phyloP scores from a whole-genome alignment of 768 basidiomycete species.

The Auricularia sp. region DNA sequence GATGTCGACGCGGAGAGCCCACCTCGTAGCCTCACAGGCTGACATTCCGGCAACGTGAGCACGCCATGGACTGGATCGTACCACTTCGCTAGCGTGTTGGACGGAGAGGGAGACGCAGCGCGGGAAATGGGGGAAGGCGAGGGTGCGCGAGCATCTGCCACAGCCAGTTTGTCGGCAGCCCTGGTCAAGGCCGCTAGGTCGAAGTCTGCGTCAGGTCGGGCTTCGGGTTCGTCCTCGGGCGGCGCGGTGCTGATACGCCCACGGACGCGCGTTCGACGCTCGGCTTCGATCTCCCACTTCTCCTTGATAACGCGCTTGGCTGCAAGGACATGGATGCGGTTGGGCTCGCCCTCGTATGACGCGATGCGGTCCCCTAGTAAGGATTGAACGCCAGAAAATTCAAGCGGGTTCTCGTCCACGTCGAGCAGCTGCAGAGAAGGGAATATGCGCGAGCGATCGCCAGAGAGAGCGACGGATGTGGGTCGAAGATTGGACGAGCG shows the following conservation, averaged over 20 bases:
- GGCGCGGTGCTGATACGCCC: neutral
- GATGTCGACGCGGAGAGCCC: constrained; percentile 3
- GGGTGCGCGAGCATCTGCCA: constrained; percentile 10
- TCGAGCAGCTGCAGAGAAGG: constrained; percentile 47
- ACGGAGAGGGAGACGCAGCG: constrained; percentile 56
- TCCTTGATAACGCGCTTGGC: constrained; percentile 67
- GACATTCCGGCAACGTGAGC: constrained; percentile 12
- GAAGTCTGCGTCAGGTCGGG: constrained; percentile 12
- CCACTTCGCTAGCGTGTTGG: constrained; percentile 1
- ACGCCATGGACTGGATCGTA: constrained; percentile 5
- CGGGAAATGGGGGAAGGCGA: constrained; percentile 27
- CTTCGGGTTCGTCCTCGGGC: neutral
- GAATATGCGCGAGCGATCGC: constrained; percentile 7
- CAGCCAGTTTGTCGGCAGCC: constrained; percentile 16
- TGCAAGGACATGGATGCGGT: constrained; percentile 44
- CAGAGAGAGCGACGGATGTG: neutral
- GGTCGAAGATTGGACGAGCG: neutral
- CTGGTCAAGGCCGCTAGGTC: constrained; percentile 21
- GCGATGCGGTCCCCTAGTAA: constrained; percentile 2
- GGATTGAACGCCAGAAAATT: constrained; percentile 33
- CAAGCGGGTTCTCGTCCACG: constrained; percentile 54
- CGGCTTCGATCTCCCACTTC: constrained; percentile 70
- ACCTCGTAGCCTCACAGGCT: constrained; percentile 20
- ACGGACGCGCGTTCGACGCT: constrained; percentile 19
- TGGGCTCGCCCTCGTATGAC: constrained; percentile 28